phyloP scores from a whole-genome alignment of 225 moss, liverwort and hornwort genomes.

The Rhytidiadelphus loreus region DNA sequence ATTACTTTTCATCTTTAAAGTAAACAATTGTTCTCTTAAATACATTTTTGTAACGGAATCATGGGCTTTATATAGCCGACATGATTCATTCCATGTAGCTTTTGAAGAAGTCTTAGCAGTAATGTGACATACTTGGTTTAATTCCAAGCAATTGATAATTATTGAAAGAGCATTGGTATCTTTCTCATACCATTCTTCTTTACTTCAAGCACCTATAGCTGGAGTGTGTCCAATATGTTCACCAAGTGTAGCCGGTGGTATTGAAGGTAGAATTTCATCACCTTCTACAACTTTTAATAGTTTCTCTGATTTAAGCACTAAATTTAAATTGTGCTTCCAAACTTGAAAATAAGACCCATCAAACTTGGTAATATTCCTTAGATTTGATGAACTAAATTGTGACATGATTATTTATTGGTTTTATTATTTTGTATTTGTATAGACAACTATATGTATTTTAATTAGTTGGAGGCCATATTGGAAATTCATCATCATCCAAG shows the following conservation, averaged over 20 bases:
- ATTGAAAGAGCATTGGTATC: background rate
- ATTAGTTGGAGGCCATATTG: no score
- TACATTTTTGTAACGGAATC: background rate
- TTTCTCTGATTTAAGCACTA: background rate
- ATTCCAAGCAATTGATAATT: background rate
- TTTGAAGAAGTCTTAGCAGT: background rate
- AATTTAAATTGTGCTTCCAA: background rate
- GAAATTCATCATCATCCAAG: no score
- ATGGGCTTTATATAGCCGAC: background rate
- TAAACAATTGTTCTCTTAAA: background rate
- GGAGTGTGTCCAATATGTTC: background rate
- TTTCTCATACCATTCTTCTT: background rate
- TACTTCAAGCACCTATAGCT: background rate
- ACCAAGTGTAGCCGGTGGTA: fast-evolving
- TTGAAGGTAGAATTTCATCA: background rate
- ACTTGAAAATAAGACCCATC: background rate
- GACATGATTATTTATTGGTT: background rate
- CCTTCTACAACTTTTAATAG: background rate
- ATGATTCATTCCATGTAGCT: no score
- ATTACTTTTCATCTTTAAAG: background rate
- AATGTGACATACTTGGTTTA: background rate
- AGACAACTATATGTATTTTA: no score
- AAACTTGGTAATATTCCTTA: background rate
- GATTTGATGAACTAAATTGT: background rate
- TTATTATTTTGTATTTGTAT: no score